phyloP scores from a whole-genome alignment of 805 yeast genomes.

The Wickerhamomyces chaumierensis region DNA sequence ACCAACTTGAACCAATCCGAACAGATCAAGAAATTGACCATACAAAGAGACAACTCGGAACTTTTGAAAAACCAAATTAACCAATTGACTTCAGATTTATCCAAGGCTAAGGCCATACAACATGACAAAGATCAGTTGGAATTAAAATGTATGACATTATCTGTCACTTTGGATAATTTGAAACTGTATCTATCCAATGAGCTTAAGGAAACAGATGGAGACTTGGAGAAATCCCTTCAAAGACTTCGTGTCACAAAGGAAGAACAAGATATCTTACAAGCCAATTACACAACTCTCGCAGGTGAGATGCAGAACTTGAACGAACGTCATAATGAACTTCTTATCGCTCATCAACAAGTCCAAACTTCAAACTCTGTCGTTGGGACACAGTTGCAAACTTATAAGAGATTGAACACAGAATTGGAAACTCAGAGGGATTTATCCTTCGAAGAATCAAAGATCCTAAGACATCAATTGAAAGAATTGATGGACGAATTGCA shows the following conservation, averaged over 20 bases:
- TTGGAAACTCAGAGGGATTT: slow-evolving; percentile 40
- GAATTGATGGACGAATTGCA: slow-evolving; percentile 28
- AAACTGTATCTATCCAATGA: slow-evolving; percentile 27
- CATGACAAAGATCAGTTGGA: slow-evolving; percentile 36
- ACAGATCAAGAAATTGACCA: slow-evolving; percentile 37
- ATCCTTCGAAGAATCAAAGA: slow-evolving; percentile 46
- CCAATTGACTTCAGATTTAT: slow-evolving; percentile 28
- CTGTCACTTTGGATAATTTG: slow-evolving; percentile 38
- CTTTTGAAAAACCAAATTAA: slow-evolving; percentile 45
- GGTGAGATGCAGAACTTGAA: slow-evolving; percentile 13
- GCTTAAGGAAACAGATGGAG: slow-evolving; percentile 17
- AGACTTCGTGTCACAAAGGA: slow-evolving; percentile 29
- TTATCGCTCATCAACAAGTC: slow-evolving; percentile 21
- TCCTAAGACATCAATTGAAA: slow-evolving; percentile 45
- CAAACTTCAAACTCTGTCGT: no score
- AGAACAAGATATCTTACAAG: slow-evolving; percentile 25
- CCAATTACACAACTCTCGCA: slow-evolving; percentile 14
- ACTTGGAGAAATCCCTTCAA: slow-evolving; percentile 27
- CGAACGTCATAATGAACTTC: slow-evolving; percentile 21
- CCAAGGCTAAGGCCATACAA: slow-evolving; percentile 29
- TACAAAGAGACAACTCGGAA: slow-evolving; percentile 34
- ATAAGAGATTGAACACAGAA: slow-evolving; percentile 27
- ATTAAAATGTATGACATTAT: slow-evolving; percentile 35
- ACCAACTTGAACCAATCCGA: slow-evolving; percentile 41
- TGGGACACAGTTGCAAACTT: slow-evolving; percentile 15